Evolutionary conservation across 495 filamentous ascomycete species (phyloP), one percentile per base, ranked within the genome.

Genomic region (Tuber microsphaerosporum): DNA sequence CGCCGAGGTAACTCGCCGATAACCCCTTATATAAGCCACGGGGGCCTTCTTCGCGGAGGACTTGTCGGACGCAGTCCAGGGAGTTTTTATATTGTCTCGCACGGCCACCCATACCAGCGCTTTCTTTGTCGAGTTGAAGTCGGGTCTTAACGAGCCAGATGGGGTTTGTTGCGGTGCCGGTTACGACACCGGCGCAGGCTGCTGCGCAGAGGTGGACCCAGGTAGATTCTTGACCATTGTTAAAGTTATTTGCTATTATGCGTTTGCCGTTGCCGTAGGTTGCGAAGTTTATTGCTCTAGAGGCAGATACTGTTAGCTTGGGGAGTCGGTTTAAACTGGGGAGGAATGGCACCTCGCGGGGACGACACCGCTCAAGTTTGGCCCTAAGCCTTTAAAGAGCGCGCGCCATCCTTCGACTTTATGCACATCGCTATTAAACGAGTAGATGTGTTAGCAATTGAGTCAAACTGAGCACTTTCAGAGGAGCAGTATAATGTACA

Each of bases 131-230:
- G 14, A 97, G 89, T 85, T 97, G 93, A 75, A 97, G 79, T 65
- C 93, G 88, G 39, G 93, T 97, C 86, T 97, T 97, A 73, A 97
- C 88, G 70, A 97, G 86, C 93, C 93, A 97, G 75, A 97, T 96
- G 3, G 93, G 93, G 84, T 96, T 97, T 26, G 93, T 97, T 26
- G 90, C 92, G 5, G 93, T 95, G 31, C 91, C 90, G 0, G 93
- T 97, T 31, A 90, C 89, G 48, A 97, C 86, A 43, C 93, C 93
- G 1, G 93, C 92, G 44, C 86, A 84, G 39, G 90, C 89, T 17
- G 91, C 93, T 7, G 92, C 89, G 74, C 87, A 87, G 0, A 94
- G 86, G 83, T 96, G 93, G 9, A 94, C 88, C 83, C 87, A 88
- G 0, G 91, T 88, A 20, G 89, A 87, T 76, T 94, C 91, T 75